A percentile compares a stretch with the other conserved stretches of the same genome.
These are phyloP conservation scores for Colletotrichum orchidophilum DNA, from an alignment of 2,329 filamentous ascomycete species.

Conservation along the genomic window DNA sequence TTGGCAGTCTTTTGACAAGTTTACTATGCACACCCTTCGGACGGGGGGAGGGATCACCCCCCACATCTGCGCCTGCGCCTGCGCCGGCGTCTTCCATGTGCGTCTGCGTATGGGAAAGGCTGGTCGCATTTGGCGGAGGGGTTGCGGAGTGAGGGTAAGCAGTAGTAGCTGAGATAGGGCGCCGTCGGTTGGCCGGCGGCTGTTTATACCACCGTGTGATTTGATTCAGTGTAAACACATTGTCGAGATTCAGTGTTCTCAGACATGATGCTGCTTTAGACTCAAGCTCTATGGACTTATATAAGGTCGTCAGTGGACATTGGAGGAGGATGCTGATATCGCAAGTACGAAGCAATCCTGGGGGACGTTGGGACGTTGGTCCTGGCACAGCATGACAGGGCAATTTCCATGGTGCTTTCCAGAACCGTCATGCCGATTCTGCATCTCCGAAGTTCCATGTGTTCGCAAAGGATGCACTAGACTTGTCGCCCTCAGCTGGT, in stretches of 20 bases:
- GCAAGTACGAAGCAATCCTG: not conserved
- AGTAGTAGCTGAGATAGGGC: slow-evolving; percentile 15
- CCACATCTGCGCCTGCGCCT: slow-evolving; percentile 14
- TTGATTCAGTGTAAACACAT: not conserved
- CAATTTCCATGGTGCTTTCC: slow-evolving; percentile 14
- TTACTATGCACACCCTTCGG: slow-evolving; percentile 21
- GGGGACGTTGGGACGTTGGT: not conserved
- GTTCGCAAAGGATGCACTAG: not conserved
- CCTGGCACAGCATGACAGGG: not conserved
- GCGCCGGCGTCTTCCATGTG: slow-evolving; percentile 8
- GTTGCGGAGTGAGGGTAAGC: slow-evolving; percentile 19
- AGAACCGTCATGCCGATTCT: slow-evolving; percentile 14
- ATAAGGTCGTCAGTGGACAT: not conserved
- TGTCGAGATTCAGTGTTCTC: not conserved
- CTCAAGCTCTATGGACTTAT: not conserved
- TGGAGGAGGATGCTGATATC: not conserved
- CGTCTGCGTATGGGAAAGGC: not conserved
- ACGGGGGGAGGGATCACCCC: slow-evolving; percentile 10
- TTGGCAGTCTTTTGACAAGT: slow-evolving; percentile 26
- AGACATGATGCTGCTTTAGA: not conserved
- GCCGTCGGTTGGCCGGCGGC: not conserved
- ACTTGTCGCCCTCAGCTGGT: not conserved
- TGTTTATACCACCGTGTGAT: not conserved
- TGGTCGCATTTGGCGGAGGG: slow-evolving; percentile 12
- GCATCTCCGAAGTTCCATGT: not conserved